Evolutionary conservation across 1,284 basidiomycete genomes (phyloP).

Genomic region (Marasmius fiardii): DNA sequence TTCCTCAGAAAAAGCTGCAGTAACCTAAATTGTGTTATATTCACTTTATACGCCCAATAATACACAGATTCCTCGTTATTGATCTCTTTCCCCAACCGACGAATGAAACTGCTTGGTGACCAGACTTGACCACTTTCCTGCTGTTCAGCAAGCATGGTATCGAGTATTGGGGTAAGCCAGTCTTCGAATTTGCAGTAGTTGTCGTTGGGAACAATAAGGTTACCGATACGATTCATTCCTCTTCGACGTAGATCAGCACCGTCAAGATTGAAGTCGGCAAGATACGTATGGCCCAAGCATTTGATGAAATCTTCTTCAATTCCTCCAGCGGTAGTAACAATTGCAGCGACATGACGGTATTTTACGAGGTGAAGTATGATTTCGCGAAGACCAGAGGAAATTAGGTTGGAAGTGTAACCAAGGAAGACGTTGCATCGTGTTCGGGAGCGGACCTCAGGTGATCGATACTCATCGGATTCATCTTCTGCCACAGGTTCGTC

Average conservation of each 20-base stretch:
- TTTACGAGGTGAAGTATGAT: slow-evolving; percentile 93
- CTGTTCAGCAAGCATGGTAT: slow-evolving; percentile 91
- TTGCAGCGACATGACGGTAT: slow-evolving; percentile 84
- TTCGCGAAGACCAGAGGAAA: slow-evolving; percentile 96
- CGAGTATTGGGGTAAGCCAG: slow-evolving; percentile 95
- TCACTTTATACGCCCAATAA: slow-evolving; percentile 98
- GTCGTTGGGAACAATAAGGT: slow-evolving; percentile 95
- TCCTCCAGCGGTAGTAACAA: slow-evolving; percentile 98
- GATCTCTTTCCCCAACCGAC: slow-evolving; percentile 92
- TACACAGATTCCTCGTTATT: slow-evolving; percentile 96
- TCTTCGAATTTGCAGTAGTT: slow-evolving; percentile 99
- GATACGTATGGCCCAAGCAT: slow-evolving; percentile 93
- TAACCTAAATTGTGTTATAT: slow-evolving; percentile 27
- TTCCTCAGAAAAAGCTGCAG: slow-evolving; percentile 24
- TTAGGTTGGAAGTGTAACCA: slow-evolving; percentile 98
- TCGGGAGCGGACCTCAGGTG: slow-evolving; percentile 58
- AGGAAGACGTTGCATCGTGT: slow-evolving; percentile 89
- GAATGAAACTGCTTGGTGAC: slow-evolving; percentile 95
- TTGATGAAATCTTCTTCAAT: slow-evolving; percentile 99
- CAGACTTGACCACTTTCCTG: slow-evolving; percentile 70
- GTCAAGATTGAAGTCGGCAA: slow-evolving; percentile 91
- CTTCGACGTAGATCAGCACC: slow-evolving; percentile 84
- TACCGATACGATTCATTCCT: slow-evolving; percentile 98
- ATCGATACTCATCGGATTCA: slow-evolving; percentile 62
- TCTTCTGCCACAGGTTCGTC: slow-evolving; percentile 72